Evolutionary conservation across 371 early-diverging fungal species (phyloP), one percentile per base, ranked within the genome.

Genomic region (Chytridiales sp.): DNA sequence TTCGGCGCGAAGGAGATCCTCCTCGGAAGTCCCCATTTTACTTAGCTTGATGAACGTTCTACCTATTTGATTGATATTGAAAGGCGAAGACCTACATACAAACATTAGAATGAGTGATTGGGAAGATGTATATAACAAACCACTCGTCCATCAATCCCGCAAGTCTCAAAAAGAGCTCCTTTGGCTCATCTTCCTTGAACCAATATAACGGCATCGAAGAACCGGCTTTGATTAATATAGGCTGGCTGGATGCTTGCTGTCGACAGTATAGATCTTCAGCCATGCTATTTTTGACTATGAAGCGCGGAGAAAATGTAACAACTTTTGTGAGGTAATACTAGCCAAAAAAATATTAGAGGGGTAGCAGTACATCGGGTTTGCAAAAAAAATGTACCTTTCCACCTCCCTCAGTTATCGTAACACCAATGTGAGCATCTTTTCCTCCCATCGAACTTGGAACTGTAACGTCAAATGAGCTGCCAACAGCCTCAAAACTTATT

Each of bases 401-500:
- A 43, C 78, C 79, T n/a, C 87, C 85, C 36, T 92, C 93, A 58
- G 89, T 84, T 15, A 97, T 84, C 56, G 82, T 82, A 21, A 93
- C 82, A 19, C 96, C 98, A 21, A 95, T 55, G 56, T 93, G 91
- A 24, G 87, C 79, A 50, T 89, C 61, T 85, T 83, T 43, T 0
- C 76, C 58, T 11, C 74, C 57, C 11, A 73, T 69, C 11, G 71
- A 40, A 4, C 83, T 79, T 8, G 87, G 86, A 11, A 95, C 70
- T 5, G 80, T 73, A 0, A 95, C 82, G 49, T 89, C 93, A 58
- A 87, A 85, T 2, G 85, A 80, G 59, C 89, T 90, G 13, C 97
- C 96, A 44, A 95, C 89, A 1, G 95, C 94, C 60, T 96, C 98
- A 59, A 98, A 95, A 73, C 94, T 94, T 49, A 95, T 64, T 0